Evolutionary conservation across 1,284 basidiomycete species (phyloP), one percentile per base, ranked within the genome.

Genomic region (Laetiporus sulphureus): DNA sequence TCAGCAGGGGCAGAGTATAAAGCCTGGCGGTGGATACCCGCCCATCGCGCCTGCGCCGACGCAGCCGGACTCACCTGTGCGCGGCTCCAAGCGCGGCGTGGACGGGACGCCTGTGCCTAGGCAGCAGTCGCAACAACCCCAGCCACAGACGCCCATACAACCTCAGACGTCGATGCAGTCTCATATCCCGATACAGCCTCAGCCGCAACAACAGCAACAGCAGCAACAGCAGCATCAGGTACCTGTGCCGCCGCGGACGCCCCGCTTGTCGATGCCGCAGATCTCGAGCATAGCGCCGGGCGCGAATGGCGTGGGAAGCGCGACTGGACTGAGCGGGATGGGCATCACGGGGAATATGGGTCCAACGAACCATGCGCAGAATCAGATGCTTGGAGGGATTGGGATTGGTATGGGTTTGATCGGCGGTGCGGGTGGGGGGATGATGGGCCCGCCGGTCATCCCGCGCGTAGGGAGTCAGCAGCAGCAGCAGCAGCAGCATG

Each of bases 41-140:
- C 53, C 55, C 5, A 58, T 57, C 47, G 57, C 58, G 15, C 55
- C 55, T 4, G 55, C 58, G 0, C 58, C 58, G 5, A 41, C 48
- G 6, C 35, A 40, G 13, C 42, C 49, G 0, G 52, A 52, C 7
- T 55, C 53, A 11, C 61, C 61, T 2, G 45, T 45, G 16, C 33
- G 50, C 11, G 54, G 53, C 10, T 42, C 46, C 38, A 59, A 58
- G 49, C 49, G 57, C 38, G 55, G 46, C 40, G 36, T 50, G 5
- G 50, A 50, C 13, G 55, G 44, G 21, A 56, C 54, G 3, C 53
- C 53, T 6, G 49, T 22, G 0, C 52, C 51, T 1, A 31, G 38
- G n/a, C 32, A 41, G 27, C 24, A 39, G 20, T 30, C 34, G 7
- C 36, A 41, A 23, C 40, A 16, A 12, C 21, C 22, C 12, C 42